A percentile compares a stretch with the other conserved stretches of the same genome.
These are phyloP conservation scores for Glutinoglossum americanum DNA, from an alignment of 495 filamentous ascomycete genomes.

Conservation along the genomic window DNA sequence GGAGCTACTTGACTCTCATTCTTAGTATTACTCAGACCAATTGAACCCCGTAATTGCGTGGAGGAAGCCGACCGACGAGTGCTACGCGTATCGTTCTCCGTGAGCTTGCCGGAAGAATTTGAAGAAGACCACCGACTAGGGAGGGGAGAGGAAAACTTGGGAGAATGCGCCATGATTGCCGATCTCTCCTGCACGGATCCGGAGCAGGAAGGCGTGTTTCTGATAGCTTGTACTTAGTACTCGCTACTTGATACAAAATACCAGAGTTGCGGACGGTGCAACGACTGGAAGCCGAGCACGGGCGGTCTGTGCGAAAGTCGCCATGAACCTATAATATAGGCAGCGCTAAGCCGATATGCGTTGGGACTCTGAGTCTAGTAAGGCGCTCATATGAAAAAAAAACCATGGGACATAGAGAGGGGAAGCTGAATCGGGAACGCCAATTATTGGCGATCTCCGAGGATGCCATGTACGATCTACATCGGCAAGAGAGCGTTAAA, in stretches of 20 bases:
- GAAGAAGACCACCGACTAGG: not conserved
- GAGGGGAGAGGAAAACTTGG: not conserved
- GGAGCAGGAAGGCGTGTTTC: not conserved
- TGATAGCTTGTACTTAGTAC: too few relatives aligned
- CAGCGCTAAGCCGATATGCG: not conserved
- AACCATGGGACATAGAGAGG: not conserved
- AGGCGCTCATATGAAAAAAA: too few relatives aligned
- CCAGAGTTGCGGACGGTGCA: not conserved
- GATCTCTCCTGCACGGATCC: not conserved
- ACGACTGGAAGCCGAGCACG: not conserved
- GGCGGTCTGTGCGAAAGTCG: not conserved
- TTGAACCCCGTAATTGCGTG: not conserved
- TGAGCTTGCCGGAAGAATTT: not conserved
- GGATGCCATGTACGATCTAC: not conserved
- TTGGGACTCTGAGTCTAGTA: too few relatives aligned
- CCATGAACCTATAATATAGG: not conserved
- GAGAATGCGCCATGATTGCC: not conserved
- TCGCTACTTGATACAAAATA: not conserved
- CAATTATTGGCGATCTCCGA: not conserved
- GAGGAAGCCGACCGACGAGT: not conserved
- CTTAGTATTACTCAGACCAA: not conserved
- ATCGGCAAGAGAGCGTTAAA: not conserved
- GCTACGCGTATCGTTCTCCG: not conserved
- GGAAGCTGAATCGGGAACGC: not conserved
- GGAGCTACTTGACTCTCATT: not conserved